phyloP scores from a whole-genome alignment of 768 basidiomycete genomes.

The Pleurotus tuoliensis region DNA sequence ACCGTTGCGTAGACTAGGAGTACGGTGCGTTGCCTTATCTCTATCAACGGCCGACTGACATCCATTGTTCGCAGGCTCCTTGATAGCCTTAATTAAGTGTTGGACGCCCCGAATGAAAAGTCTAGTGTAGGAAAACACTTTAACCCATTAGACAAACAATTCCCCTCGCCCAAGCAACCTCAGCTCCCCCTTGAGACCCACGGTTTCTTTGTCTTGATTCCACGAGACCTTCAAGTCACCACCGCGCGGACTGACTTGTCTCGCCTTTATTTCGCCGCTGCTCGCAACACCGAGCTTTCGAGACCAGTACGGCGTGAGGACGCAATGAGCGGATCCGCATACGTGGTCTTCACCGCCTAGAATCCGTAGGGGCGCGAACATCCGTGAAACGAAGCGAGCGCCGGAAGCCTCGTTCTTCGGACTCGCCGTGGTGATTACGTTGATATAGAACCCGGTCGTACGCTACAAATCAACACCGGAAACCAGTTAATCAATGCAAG shows the following conservation, averaged over 20 bases:
- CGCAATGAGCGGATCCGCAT: slow-evolving; percentile 50
- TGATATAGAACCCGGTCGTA: slow-evolving; percentile 29
- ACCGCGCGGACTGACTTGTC: slow-evolving; percentile 48
- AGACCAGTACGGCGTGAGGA: slow-evolving; percentile 48
- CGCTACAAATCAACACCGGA: slow-evolving; percentile 16
- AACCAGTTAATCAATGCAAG: not conserved
- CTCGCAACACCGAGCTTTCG: slow-evolving; percentile 27
- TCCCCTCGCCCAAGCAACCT: slow-evolving; percentile 30
- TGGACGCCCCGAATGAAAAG: too few relatives aligned
- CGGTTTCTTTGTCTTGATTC: slow-evolving; percentile 24
- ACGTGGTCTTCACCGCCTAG: slow-evolving; percentile 43
- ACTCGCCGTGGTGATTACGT: slow-evolving; percentile 35
- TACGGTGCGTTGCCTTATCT: too few relatives aligned
- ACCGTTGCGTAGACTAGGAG: too few relatives aligned
- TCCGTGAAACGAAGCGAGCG: slow-evolving; percentile 43
- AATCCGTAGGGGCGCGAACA: slow-evolving; percentile 39
- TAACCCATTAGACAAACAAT: slow-evolving; percentile 12
- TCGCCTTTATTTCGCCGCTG: slow-evolving; percentile 35
- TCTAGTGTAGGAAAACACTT: not conserved
- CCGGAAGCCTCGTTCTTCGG: slow-evolving; percentile 16
- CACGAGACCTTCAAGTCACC: slow-evolving; percentile 40
- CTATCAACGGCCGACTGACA: too few relatives aligned
- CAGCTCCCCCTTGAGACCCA: slow-evolving; percentile 34
- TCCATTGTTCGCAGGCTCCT: too few relatives aligned
- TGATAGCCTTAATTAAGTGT: too few relatives aligned